Conservation (phyloP, 305 asterid genomes). For the Stenogyne calaminthoides region DNA sequence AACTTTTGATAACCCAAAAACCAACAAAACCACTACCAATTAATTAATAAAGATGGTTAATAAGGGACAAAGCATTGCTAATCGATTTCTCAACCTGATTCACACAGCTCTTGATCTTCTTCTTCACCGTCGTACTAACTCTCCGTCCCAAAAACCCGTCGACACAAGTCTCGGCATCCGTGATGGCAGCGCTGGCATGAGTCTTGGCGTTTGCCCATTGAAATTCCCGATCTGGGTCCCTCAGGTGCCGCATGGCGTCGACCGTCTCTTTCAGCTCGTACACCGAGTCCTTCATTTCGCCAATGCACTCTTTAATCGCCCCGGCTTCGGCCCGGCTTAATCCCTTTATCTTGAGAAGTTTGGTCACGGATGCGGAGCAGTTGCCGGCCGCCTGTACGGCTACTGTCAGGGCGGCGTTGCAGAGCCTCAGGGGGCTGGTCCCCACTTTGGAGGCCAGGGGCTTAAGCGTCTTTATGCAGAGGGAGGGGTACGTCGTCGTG, state of each 20-base stretch:
- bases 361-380: constrained; percentile 37
- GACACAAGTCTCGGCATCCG: constrained; percentile 70
- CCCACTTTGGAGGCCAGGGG: constrained; percentile 54
- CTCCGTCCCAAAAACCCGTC: constrained; percentile 50
- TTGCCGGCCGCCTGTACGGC: constrained; percentile 45
- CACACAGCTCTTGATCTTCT: constrained; percentile 38
- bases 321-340: constrained; percentile 33
- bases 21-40: no score
- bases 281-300: constrained; percentile 53
- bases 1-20: no score
- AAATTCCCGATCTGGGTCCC: constrained; percentile 46
- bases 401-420: constrained; percentile 52
- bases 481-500: constrained; percentile 46
- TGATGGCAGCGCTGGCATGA: constrained; percentile 79
- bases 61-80: constrained; percentile 67
- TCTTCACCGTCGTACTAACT: constrained; percentile 38
- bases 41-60: constrained; percentile 44
- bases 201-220: constrained; percentile 77
- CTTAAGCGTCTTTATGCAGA: constrained; percentile 50
- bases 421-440: constrained; percentile 43
- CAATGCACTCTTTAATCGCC: constrained; percentile 58
- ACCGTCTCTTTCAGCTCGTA: constrained; percentile 52
- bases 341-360: constrained; percentile 34
- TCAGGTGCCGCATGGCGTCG: constrained; percentile 44
- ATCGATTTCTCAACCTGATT: constrained; percentile 37